These are phyloP conservation scores for Ettlia oleoabundans DNA, from an alignment of 139 green algal species.

Conservation along the genomic window DNA sequence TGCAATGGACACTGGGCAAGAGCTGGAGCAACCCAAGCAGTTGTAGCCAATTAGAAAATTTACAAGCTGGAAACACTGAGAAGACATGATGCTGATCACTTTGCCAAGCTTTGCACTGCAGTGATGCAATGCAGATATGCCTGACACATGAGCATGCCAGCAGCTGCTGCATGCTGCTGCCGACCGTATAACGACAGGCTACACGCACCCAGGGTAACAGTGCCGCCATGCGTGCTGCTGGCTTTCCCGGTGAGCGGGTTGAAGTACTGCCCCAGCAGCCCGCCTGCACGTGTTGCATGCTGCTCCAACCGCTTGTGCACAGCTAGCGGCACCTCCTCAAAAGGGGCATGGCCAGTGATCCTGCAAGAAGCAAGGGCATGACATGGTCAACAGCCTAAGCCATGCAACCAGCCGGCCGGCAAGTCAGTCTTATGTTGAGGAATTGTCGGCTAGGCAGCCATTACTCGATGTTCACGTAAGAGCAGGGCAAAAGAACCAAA, in stretches of 20 bases:
- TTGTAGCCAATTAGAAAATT: no score
- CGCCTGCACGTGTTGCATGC: neutral
- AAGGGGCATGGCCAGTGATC: constrained; percentile 49
- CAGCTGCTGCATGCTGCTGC: no score
- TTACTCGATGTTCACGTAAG: neutral
- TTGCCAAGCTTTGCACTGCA: no score
- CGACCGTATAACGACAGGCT: neutral
- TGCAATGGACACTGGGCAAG: no score
- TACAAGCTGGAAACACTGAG: no score
- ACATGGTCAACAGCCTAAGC: neutral
- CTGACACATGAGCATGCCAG: no score
- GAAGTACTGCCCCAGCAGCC: constrained; percentile 46
- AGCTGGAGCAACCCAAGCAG: no score
- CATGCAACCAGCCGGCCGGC: neutral
- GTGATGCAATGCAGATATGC: no score
- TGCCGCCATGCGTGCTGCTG: neutral
- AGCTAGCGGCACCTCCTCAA: constrained; percentile 14
- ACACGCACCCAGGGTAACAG: constrained; percentile 35
- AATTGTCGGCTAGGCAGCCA: no score
- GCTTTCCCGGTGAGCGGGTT: constrained; percentile 19
- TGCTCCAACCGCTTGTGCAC: constrained; percentile 35
- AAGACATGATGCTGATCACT: neutral
- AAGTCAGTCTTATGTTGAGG: no score
- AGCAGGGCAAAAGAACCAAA: neutral
- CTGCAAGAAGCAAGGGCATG: neutral